Evolutionary conservation across 768 basidiomycete species (phyloP).

Genomic region (Pholiota conissans): DNA sequence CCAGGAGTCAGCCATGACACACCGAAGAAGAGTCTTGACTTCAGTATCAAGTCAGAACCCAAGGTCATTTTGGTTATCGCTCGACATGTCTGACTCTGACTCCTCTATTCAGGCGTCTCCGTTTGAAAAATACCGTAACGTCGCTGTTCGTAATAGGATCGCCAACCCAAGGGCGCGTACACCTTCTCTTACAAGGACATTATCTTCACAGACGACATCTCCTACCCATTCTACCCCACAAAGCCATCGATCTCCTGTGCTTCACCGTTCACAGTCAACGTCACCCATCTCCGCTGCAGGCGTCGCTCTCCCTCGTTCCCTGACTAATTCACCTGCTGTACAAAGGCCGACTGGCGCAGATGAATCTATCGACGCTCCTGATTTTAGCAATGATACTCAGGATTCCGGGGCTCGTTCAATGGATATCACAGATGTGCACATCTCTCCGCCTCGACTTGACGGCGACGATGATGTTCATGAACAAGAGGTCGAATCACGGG

Average conservation of each 20-base stretch:
- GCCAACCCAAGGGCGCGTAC: slow-evolving; percentile 53
- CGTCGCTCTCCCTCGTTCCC: slow-evolving; percentile 54
- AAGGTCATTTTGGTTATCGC: slow-evolving; percentile 39
- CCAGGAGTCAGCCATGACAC: slow-evolving; percentile 36
- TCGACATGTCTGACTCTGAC: not conserved
- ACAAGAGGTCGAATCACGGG: slow-evolving; percentile 20
- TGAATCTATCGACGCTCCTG: slow-evolving; percentile 19
- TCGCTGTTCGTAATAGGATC: slow-evolving; percentile 48
- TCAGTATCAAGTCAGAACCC: slow-evolving; percentile 60
- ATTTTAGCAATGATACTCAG: slow-evolving; percentile 30
- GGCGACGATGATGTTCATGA: slow-evolving; percentile 15
- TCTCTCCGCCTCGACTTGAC: slow-evolving; percentile 38
- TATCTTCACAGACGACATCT: slow-evolving; percentile 58
- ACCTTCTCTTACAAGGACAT: slow-evolving; percentile 65
- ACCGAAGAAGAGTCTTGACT: slow-evolving; percentile 56
- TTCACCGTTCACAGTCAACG: slow-evolving; percentile 36
- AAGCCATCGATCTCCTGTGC: slow-evolving; percentile 46
- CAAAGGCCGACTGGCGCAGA: slow-evolving; percentile 26
- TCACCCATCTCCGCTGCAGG: slow-evolving; percentile 49
- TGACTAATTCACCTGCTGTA: slow-evolving; percentile 46
- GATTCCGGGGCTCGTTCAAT: slow-evolving; percentile 41
- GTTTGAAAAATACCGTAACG: slow-evolving; percentile 62
- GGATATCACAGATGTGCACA: slow-evolving; percentile 55
- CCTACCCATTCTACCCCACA: slow-evolving; percentile 65
- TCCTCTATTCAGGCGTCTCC: slow-evolving; percentile 51